Evolutionary conservation across 1,139 yeast genomes (phyloP).

Genomic region (Debaryomyces singareniensis): DNA sequence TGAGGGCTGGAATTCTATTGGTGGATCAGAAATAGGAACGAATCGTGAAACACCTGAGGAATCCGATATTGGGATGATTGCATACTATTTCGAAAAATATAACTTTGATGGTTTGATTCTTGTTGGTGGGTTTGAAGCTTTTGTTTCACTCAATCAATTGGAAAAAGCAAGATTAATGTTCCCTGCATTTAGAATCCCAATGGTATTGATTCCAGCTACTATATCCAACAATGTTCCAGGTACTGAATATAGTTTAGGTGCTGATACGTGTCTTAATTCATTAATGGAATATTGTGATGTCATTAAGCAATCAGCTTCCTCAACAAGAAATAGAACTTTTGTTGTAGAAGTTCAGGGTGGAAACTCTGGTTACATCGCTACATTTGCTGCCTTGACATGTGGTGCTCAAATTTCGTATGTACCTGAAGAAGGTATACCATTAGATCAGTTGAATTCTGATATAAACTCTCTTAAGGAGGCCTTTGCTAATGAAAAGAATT

Average conservation of each 20-base stretch:
- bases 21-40: slow-evolving; percentile 82
- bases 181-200: slow-evolving; percentile 72
- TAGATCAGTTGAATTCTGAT: slow-evolving; percentile 57
- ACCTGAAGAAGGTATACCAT: slow-evolving; percentile 61
- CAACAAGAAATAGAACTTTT: slow-evolving; percentile 71
- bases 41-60: slow-evolving; percentile 66
- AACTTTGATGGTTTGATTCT: slow-evolving; percentile 67
- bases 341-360: slow-evolving; percentile 88
- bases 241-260: slow-evolving; percentile 72
- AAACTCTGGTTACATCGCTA: slow-evolving; percentile 72
- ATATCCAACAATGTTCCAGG: slow-evolving; percentile 83
- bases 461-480: slow-evolving; percentile 50
- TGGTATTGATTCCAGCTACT: slow-evolving; percentile 77
- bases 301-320: slow-evolving; percentile 72
- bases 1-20: slow-evolving; percentile 67
- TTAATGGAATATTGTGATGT: slow-evolving; percentile 74
- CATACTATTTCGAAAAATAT: slow-evolving; percentile 69
- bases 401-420: slow-evolving; percentile 75
- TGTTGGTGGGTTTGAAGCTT: slow-evolving; percentile 81
- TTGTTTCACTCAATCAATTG: slow-evolving; percentile 60
- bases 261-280: slow-evolving; percentile 73
- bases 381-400: slow-evolving; percentile 59
- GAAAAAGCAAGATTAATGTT: slow-evolving; percentile 56
- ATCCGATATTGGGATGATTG: slow-evolving; percentile 65
- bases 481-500: slow-evolving; percentile 53